Base-by-base conservation (phyloP, 2,329 filamentous ascomycete species). In the Talaromyces marneffei region DNA sequence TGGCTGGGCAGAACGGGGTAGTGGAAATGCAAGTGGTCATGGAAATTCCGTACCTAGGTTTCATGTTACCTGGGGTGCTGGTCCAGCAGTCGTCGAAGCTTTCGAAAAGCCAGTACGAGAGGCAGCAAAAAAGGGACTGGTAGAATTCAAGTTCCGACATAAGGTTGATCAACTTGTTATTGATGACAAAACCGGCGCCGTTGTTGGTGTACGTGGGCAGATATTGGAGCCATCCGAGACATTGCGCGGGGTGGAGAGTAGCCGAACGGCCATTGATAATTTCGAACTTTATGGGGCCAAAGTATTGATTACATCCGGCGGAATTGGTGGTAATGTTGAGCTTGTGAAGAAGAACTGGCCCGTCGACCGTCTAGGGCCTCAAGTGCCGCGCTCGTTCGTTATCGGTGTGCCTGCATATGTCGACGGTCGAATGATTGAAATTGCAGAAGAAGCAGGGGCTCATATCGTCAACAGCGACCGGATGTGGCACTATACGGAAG, bases 401-500 rank as follows among this genome's bases (percentile, higher is more conserved):
- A 69, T 85, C 14, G 85, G 85, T 7, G 85, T 87, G 2, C 85
- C 85, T 0, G 83, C 82, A 0, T 83, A 87, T 65, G 85, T 87
- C n/a, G 85, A 87, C 65, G 85, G 85, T 2, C 80, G 83, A 57
- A 86, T 86, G 83, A 80, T 87, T 48, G 79, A 74, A 37, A 85
- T 87, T 56, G 71, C 83, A 2, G 79, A 85, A 68, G 58, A 67
- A 0, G 78, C 75, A 1, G 85, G 85, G 8, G 85, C 82, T 1
- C 75, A 78, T 61, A 67, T 86, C 62, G 77, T 87, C 74, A 87
- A 87, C 71, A 78, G 80, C 54, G 85, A 87, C 67, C 76, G 85
- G 46, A 86, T 87, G 84, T 87, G 85, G 85, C 84, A 87, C 69
- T 87, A 87, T 68, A 86, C 83, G 10, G 85, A 87, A 66, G 85